Evolutionary conservation across 106 monocot species (phyloP).

Genomic region (Platanthera guangdongensis): DNA sequence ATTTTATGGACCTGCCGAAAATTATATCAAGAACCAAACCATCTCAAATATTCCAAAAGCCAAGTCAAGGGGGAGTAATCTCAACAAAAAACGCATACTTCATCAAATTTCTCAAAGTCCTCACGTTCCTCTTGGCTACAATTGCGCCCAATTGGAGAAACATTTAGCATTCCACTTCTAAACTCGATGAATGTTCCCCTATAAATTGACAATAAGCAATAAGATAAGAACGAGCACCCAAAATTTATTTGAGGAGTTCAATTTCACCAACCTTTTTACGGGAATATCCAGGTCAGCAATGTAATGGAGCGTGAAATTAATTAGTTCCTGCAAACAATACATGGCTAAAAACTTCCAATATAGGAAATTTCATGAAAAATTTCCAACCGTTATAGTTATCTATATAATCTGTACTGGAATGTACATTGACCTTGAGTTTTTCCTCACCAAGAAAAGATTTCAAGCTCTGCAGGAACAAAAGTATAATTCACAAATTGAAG

Average conservation of each 20-base stretch:
- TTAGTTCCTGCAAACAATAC: constrained; percentile 54
- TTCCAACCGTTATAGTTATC: too few relatives aligned
- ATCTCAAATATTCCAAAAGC: not conserved
- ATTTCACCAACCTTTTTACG: constrained; percentile 59
- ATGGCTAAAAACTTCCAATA: not conserved
- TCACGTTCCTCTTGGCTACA: constrained; percentile 95
- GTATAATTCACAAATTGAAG: not conserved
- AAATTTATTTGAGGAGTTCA: not conserved
- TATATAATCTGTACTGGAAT: too few relatives aligned
- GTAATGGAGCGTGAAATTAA: constrained; percentile 94
- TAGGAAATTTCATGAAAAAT: too few relatives aligned
- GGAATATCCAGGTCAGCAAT: constrained; percentile 95
- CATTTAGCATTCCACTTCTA: constrained; percentile 92
- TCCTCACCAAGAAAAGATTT: constrained; percentile 84
- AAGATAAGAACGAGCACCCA: not conserved
- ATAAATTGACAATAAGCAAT: constrained; percentile 1
- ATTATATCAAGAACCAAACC: not conserved
- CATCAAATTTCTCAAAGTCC: constrained; percentile 91
- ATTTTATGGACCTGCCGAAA: constrained; percentile 60
- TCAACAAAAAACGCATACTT: constrained; percentile 30
- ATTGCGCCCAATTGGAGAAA: constrained; percentile 90
- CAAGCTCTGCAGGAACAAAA: constrained; percentile 51
- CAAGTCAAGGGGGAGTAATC: too few relatives aligned
- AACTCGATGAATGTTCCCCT: constrained; percentile 98
- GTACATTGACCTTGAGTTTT: constrained; percentile 58